Conservation (phyloP, 805 yeast species). For the Candida michaelii region DNA sequence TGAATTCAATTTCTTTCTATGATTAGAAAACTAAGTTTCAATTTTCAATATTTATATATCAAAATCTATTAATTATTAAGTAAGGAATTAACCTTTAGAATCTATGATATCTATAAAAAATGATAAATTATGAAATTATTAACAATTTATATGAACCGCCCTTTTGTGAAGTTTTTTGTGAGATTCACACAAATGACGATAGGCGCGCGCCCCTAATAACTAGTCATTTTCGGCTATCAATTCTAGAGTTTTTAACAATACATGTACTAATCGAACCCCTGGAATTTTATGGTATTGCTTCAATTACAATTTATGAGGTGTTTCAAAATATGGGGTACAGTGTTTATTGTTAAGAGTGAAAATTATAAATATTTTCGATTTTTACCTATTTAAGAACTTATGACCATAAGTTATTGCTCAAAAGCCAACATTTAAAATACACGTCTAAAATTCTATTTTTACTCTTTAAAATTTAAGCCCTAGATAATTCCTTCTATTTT, state of each 20-base stretch:
- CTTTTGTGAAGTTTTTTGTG: conserved; percentile 3
- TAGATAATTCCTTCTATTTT: not conserved
- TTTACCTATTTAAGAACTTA: no score
- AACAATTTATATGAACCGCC: conserved; percentile 1
- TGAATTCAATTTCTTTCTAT: not conserved
- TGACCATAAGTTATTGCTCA: no score
- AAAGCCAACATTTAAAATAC: not conserved
- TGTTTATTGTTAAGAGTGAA: no score
- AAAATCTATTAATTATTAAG: not conserved
- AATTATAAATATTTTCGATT: no score
- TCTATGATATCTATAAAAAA: conserved; percentile 3
- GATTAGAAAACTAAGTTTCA: not conserved
- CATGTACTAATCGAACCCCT: no score
- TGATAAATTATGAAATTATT: not conserved
- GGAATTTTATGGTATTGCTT: no score
- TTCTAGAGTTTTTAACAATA: conserved; percentile 2
- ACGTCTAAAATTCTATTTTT: conserved; percentile 1
- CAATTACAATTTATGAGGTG: no score
- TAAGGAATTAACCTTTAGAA: not conserved
- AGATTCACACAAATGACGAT: conserved; percentile 6
- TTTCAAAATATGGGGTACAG: no score
- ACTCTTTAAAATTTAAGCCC: not conserved
- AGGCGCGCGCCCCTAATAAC: conserved; percentile 6
- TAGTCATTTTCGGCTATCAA: conserved; percentile 5
- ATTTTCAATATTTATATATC: no score